Evolutionary conservation across 176 grass and related monocot genomes (phyloP).

Genomic region (Saccharum spontaneum): DNA sequence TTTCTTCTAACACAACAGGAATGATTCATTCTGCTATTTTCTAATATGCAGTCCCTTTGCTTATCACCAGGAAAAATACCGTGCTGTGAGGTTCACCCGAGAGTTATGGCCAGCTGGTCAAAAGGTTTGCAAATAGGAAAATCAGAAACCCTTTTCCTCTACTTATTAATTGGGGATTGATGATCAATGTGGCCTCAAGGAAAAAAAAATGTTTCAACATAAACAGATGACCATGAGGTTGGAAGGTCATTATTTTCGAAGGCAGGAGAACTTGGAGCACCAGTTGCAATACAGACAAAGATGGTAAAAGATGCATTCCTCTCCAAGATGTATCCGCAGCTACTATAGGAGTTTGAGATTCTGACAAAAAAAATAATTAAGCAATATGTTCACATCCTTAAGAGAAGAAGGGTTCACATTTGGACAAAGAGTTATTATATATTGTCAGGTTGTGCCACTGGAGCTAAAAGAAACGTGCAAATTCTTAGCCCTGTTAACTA

Average conservation of each 20-base stretch:
- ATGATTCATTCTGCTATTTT: background rate
- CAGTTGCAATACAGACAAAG: slow-evolving; percentile 76
- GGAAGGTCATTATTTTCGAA: slow-evolving; percentile 82
- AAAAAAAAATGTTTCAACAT: slow-evolving; percentile 2
- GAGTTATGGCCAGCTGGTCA: slow-evolving; percentile 84
- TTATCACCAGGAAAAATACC: slow-evolving; percentile 67
- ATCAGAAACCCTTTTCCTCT: background rate
- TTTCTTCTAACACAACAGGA: slow-evolving; percentile 1
- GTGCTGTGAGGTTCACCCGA: slow-evolving; percentile 81
- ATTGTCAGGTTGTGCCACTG: slow-evolving; percentile 5
- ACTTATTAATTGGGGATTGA: slow-evolving; percentile 2
- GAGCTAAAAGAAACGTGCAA: background rate
- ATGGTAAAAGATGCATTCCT: slow-evolving; percentile 53
- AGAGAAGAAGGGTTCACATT: background rate
- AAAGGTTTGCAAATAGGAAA: slow-evolving; percentile 60
- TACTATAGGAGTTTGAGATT: slow-evolving; percentile 7
- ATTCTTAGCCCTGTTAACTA: background rate
- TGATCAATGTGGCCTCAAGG: slow-evolving; percentile 20
- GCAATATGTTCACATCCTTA: background rate
- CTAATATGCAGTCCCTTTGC: slow-evolving; percentile 2
- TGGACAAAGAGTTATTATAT: background rate
- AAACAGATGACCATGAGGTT: slow-evolving; percentile 75
- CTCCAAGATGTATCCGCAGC: background rate
- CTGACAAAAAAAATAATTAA: background rate
- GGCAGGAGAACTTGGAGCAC: slow-evolving; percentile 83